These are phyloP conservation scores for Xylaria sp. DNA, from an alignment of 495 filamentous ascomycete species.

Conservation along the genomic window DNA sequence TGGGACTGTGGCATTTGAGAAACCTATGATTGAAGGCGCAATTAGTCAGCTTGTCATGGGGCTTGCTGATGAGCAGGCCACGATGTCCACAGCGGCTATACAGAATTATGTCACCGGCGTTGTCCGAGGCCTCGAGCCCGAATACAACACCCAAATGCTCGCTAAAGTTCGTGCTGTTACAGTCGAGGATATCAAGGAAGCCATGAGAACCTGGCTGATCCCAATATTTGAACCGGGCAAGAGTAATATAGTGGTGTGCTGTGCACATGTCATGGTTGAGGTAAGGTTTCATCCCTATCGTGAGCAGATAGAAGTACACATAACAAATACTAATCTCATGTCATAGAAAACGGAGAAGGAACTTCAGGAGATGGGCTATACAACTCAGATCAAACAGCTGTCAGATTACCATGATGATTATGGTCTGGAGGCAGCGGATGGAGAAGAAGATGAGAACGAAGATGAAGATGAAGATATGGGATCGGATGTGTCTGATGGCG, in stretches of 20 bases:
- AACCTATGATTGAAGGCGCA: slow-evolving; percentile 85
- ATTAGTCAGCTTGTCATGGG: slow-evolving; percentile 84
- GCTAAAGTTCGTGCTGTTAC: slow-evolving; percentile 76
- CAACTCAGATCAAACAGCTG: slow-evolving; percentile 74
- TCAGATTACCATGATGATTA: slow-evolving; percentile 91
- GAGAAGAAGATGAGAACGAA: slow-evolving; percentile 68
- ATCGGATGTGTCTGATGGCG: slow-evolving; percentile 40
- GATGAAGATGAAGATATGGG: slow-evolving; percentile 52
- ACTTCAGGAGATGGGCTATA: slow-evolving; percentile 78
- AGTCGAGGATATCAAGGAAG: slow-evolving; percentile 76
- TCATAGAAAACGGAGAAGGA: slow-evolving; percentile 71
- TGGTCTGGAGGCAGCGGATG: slow-evolving; percentile 75
- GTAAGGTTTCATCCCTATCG: slow-evolving; percentile 54
- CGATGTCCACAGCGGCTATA: slow-evolving; percentile 78
- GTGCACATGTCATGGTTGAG: slow-evolving; percentile 83
- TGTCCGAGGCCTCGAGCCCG: slow-evolving; percentile 74
- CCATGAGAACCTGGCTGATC: slow-evolving; percentile 76
- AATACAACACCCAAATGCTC: slow-evolving; percentile 79
- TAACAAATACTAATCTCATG: slow-evolving; percentile 26
- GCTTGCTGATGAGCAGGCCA: slow-evolving; percentile 86
- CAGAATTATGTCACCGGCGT: slow-evolving; percentile 84
- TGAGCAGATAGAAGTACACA: slow-evolving; percentile 14
- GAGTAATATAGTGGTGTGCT: slow-evolving; percentile 87
- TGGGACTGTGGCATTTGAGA: slow-evolving; percentile 72
- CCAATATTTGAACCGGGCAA: slow-evolving; percentile 78